Evolutionary conservation across 495 filamentous ascomycete species (phyloP), one percentile per base, ranked within the genome.

Genomic region (Hypoxylon trugodes): DNA sequence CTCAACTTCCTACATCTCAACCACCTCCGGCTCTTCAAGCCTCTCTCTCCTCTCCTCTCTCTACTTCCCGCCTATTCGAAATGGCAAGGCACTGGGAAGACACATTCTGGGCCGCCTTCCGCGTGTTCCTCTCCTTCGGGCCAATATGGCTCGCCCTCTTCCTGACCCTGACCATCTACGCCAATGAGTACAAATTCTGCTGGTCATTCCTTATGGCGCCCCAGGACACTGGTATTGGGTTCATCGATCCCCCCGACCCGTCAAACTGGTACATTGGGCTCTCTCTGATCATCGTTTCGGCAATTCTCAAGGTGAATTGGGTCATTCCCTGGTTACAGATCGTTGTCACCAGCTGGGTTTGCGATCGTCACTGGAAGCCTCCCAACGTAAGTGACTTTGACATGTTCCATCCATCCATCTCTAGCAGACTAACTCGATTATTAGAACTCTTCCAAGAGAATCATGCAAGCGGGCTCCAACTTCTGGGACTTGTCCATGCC

Each of bases 231-330:
- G 35, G 16, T 2, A 2, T 52, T 45, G 57, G 57, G 2, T 24
- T 51, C n/a, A 38, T 18, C 12, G 15, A 38, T 6, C 36, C 30
- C 1, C 6, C 21, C 3, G 13, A 1, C 13, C 6, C 46, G 1
- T 8, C 21, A 7, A 25, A 35, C 15, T 51, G 45, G 45, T 45
- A 37, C 22, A 15, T 61, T 19, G 57, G 57, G n/a, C 13, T 51
- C 30, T 42, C 22, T n/a, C 15, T 61, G 45, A 37, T 61, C 12
- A 9, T 61, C 19, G 12, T 61, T 36, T 61, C 57, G 26, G 46
- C 38, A 28, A 25, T 25, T 1, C 36, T 61, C 47, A 61, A 61
- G 47, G 35, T 18, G 2, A 42, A 37, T 26, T 61, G 57, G 47
- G 24, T 61, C 21, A 19, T 6, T 9, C 5, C 57, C 3, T 53